These are phyloP conservation scores for Triticum aestivum DNA, from an alignment of 176 grass and related monocot genomes.

Conservation along the genomic window IWGSC_CS_RefSeq_v2.1 NC_057800.1:727954565-727955064, in stretches of 20 bases:
- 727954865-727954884: background rate
- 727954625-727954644: conserved; percentile 55
- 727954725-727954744: conserved; percentile 43
- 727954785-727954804: conserved; percentile 38
- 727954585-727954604: background rate
- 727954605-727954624: conserved; percentile 46
- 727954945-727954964: too few relatives aligned
- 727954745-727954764: conserved; percentile 18
- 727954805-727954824: conserved; percentile 43
- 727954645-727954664: conserved; percentile 37
- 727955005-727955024: too few relatives aligned
- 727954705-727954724: conserved; percentile 52
- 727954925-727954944: too few relatives aligned
- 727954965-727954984: too few relatives aligned
- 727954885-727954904: background rate
- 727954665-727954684: conserved; percentile 54
- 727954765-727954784: conserved; percentile 47
- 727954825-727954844: conserved; percentile 37
- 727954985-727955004: too few relatives aligned
- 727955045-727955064: too few relatives aligned
- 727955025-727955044: too few relatives aligned
- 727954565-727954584: too few relatives aligned
- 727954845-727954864: background rate
- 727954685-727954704: conserved; percentile 61
- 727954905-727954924: too few relatives aligned